Evolutionary conservation across 352 stramenopile species (phyloP).

Genomic region (Globisporangium splendens): DNA sequence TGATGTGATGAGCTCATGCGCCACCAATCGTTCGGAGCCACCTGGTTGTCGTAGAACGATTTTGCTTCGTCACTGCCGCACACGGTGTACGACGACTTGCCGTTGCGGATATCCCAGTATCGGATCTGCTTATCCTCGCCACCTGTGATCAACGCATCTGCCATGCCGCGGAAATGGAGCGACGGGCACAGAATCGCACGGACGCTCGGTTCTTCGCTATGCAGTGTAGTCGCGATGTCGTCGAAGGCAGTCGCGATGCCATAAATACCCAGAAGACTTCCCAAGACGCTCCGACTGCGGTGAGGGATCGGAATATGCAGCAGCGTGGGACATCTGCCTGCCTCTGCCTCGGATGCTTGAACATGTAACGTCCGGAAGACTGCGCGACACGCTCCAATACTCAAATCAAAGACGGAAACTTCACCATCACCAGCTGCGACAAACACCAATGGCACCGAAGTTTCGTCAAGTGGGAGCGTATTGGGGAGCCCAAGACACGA

Average conservation of each 20-base stretch:
- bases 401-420: constrained; percentile 85
- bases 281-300: constrained; percentile 61
- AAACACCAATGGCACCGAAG: constrained; percentile 90
- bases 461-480: constrained; percentile 64
- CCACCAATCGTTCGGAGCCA: constrained; percentile 77
- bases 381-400: constrained; percentile 87
- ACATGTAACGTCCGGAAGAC: constrained; percentile 90
- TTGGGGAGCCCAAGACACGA: constrained; percentile 80
- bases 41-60: constrained; percentile 86
- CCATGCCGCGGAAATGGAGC: constrained; percentile 79
- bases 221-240: constrained; percentile 66
- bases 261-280: constrained; percentile 77
- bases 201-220: constrained; percentile 79
- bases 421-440: constrained; percentile 92
- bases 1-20: constrained; percentile 57
- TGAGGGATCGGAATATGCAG: constrained; percentile 75
- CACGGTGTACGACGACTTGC: constrained; percentile 92
- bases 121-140: constrained; percentile 94
- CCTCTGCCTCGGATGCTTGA: constrained; percentile 70
- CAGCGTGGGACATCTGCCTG: constrained; percentile 68
- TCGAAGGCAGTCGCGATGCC: constrained; percentile 80
- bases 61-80: constrained; percentile 85
- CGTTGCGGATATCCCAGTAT: constrained; percentile 96
- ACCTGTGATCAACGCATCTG: constrained; percentile 90
- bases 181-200: constrained; percentile 88